Evolutionary conservation across 331 rosid species (phyloP).

Genomic region (Quercus phellos): DNA sequence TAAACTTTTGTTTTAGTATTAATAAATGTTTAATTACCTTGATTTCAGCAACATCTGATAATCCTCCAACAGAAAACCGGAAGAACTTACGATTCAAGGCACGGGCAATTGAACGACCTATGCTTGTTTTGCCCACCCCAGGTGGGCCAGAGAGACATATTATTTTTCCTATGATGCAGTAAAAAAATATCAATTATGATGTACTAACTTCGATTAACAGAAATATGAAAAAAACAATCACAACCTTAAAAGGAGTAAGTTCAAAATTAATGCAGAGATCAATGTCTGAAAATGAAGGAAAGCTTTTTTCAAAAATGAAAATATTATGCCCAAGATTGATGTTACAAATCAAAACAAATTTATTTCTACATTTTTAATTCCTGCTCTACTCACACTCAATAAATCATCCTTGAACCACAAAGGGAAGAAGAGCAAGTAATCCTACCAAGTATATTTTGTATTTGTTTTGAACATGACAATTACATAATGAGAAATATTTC

Average conservation of each 20-base stretch:
- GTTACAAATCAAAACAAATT: background rate
- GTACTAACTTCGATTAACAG: background rate
- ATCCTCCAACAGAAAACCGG: constrained; percentile 97
- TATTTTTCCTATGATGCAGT: constrained; percentile 70
- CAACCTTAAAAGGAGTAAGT: constrained; percentile 11
- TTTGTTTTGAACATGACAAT: background rate
- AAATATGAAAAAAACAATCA: constrained; percentile 10
- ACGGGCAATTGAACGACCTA: constrained; percentile 98
- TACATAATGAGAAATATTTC: background rate
- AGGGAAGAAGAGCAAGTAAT: background rate
- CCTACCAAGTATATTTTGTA: background rate
- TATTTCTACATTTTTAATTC: background rate
- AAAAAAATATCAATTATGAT: constrained; percentile 21
- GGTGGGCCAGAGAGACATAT: constrained; percentile 99
- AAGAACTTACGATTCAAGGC: constrained; percentile 94
- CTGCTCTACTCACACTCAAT: background rate
- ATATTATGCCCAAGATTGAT: background rate
- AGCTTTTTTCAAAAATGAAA: background rate
- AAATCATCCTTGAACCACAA: background rate
- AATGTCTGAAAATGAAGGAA: background rate
- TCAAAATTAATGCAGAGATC: constrained; percentile 1
- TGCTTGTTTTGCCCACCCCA: constrained; percentile 99
- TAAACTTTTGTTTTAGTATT: background rate
- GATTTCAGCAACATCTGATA: constrained; percentile 97
- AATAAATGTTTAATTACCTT: constrained; percentile 50